phyloP scores from a whole-genome alignment of 2,329 filamentous ascomycete species.

The Remersonia thermophila region DNA sequence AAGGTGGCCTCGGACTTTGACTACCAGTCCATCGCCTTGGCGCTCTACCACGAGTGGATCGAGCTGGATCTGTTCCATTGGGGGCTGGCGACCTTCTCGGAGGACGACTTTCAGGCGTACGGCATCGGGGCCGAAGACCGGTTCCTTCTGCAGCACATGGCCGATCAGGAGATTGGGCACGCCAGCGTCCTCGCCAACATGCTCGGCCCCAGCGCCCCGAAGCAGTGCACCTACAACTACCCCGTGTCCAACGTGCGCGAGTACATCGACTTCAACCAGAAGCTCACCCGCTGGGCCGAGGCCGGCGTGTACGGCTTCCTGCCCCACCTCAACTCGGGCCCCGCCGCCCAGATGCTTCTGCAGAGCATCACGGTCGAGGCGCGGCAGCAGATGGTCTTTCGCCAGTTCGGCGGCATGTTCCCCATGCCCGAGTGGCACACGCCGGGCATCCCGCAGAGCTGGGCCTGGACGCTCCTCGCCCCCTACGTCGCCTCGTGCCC shows the following conservation, averaged over 20 bases:
- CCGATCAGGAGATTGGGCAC: slow-evolving; percentile 64
- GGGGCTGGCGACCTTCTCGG: slow-evolving; percentile 57
- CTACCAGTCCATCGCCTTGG: slow-evolving; percentile 63
- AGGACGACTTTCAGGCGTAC: slow-evolving; percentile 54
- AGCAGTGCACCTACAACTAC: slow-evolving; percentile 73
- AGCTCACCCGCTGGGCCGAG: slow-evolving; percentile 72
- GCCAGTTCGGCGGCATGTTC: slow-evolving; percentile 67
- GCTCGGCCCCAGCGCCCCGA: slow-evolving; percentile 56
- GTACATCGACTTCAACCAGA: slow-evolving; percentile 74
- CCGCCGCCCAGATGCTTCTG: slow-evolving; percentile 58
- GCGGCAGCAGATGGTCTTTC: slow-evolving; percentile 73
- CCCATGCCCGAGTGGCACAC: slow-evolving; percentile 79
- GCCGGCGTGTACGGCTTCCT: slow-evolving; percentile 72
- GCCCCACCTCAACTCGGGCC: slow-evolving; percentile 62
- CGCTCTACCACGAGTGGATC: slow-evolving; percentile 73
- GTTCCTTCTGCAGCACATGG: slow-evolving; percentile 63
- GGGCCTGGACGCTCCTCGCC: slow-evolving; percentile 71
- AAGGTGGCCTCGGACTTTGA: slow-evolving; percentile 72
- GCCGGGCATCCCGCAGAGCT: slow-evolving; percentile 67
- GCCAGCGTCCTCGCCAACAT: slow-evolving; percentile 68
- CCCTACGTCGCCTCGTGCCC: slow-evolving; percentile 74
- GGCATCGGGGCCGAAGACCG: slow-evolving; percentile 59
- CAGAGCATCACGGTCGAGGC: slow-evolving; percentile 70
- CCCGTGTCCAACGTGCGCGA: slow-evolving; percentile 63
- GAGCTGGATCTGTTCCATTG: slow-evolving; percentile 75